These are phyloP conservation scores for Zygosaccharomyces lentus DNA, from an alignment of 805 yeast genomes.

Conservation along the genomic window DNA sequence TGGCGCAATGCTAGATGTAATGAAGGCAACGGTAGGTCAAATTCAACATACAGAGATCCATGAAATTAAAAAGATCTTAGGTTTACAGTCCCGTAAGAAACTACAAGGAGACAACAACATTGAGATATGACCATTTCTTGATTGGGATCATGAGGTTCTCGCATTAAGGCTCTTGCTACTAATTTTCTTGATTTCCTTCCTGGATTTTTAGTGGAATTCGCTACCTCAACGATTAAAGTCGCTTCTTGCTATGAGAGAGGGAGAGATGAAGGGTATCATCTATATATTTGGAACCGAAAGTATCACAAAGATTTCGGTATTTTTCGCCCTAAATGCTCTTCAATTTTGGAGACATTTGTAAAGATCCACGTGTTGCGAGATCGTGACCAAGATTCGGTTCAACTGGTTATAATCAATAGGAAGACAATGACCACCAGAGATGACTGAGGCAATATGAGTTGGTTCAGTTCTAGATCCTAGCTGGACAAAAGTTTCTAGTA, in stretches of 20 bases:
- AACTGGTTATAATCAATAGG: constrained; percentile 88
- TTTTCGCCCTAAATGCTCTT: too few relatives aligned
- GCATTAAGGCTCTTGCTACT: constrained; percentile 91
- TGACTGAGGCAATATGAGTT: constrained; percentile 86
- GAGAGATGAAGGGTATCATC: constrained; percentile 78
- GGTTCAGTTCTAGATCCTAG: constrained; percentile 89
- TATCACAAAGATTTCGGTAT: constrained; percentile 98
- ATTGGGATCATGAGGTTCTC: constrained; percentile 99
- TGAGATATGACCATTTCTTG: constrained; percentile 95
- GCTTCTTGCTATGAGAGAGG: constrained; percentile 86
- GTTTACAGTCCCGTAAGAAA: constrained; percentile 87
- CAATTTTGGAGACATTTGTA: constrained; percentile 86
- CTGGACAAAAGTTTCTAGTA: constrained; percentile 72
- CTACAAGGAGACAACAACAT: constrained; percentile 67
- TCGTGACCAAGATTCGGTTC: constrained; percentile 72
- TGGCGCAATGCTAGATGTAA: constrained; percentile 90
- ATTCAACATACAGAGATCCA: constrained; percentile 90
- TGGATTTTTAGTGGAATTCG: constrained; percentile 87
- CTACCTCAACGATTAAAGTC: constrained; percentile 94
- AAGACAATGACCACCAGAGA: constrained; percentile 95
- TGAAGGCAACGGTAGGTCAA: constrained; percentile 96
- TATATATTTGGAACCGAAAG: constrained; percentile 82
- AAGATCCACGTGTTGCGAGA: constrained; percentile 71
- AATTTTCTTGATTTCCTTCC: constrained; percentile 91
- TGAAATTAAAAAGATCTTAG: constrained; percentile 92